Evolutionary conservation across 495 filamentous ascomycete species (phyloP).

Genomic region (Hyaloscypha variabilis): DNA sequence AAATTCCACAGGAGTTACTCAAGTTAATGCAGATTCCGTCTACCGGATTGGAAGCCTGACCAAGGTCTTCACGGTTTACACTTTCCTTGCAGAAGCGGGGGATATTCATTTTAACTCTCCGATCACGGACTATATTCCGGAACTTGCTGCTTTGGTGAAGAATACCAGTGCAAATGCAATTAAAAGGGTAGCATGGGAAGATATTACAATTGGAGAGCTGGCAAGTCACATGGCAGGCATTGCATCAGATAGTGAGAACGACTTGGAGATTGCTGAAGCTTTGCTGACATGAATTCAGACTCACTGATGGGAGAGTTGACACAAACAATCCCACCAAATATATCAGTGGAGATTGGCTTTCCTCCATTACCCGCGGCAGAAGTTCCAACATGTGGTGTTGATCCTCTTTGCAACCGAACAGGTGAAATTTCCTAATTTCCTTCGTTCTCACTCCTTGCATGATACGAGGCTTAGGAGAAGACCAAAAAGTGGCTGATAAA

Average conservation of each 20-base stretch:
- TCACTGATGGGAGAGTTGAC: conserved; percentile 8
- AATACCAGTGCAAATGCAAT: conserved; percentile 17
- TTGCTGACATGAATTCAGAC: not conserved
- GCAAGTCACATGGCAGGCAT: conserved; percentile 57
- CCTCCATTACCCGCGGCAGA: conserved; percentile 45
- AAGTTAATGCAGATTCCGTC: conserved; percentile 44
- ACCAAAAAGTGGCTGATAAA: not conserved
- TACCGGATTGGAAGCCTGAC: conserved; percentile 51
- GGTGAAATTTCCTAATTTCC: not conserved
- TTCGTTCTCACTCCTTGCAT: not conserved
- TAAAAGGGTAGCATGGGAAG: conserved; percentile 47
- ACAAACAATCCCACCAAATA: not conserved
- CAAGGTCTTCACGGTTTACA: conserved; percentile 50
- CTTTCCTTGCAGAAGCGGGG: conserved; percentile 42
- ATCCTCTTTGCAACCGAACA: conserved; percentile 2
- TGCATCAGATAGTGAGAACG: conserved; percentile 31
- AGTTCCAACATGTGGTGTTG: conserved; percentile 44
- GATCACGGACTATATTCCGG: conserved; percentile 57
- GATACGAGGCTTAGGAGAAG: too few species aligned
- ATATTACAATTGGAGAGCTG: conserved; percentile 55
- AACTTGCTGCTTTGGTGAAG: conserved; percentile 45
- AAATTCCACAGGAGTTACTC: conserved; percentile 7
- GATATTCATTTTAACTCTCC: conserved; percentile 33
- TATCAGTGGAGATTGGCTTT: conserved; percentile 32
- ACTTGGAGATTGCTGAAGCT: not conserved